A percentile compares a stretch with the other conserved stretches of the same genome.
Conservation (phyloP, 2,329 filamentous ascomycete species). For the Trichoderma atroviride region DNA sequence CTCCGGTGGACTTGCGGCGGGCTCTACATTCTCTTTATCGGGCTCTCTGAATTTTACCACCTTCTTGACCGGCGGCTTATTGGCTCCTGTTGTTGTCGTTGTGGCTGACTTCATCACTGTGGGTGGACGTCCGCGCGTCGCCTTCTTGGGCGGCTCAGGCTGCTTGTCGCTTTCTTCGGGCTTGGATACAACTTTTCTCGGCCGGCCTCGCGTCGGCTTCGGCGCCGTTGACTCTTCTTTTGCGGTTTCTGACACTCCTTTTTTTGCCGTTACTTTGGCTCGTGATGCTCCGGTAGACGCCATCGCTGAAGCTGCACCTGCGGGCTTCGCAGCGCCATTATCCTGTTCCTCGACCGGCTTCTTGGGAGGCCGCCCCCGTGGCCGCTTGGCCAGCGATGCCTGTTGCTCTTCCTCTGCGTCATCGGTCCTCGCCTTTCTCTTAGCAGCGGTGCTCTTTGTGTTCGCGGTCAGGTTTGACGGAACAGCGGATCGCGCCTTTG, state of each 20-base stretch:
- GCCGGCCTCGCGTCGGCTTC: constrained; percentile 48
- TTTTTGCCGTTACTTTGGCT: constrained; percentile 34
- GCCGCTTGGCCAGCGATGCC: constrained; percentile 41
- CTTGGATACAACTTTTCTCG: constrained; percentile 44
- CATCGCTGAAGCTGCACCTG: constrained; percentile 29
- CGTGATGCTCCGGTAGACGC: constrained; percentile 34
- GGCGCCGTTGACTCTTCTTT: constrained; percentile 35
- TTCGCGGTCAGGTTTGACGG: constrained; percentile 37
- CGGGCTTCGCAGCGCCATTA: constrained; percentile 26
- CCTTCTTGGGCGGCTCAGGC: constrained; percentile 40
- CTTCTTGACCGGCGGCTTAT: constrained; percentile 58
- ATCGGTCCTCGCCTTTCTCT: constrained; percentile 58
- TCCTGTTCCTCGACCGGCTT: constrained; percentile 33
- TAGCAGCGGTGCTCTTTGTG: constrained; percentile 42
- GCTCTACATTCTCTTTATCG: constrained; percentile 65
- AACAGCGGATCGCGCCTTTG: constrained; percentile 44
- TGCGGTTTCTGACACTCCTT: constrained; percentile 33
- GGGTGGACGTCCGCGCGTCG: constrained; percentile 35
- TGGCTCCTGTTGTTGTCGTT: constrained; percentile 38
- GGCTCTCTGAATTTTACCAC: constrained; percentile 65
- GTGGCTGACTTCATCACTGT: constrained; percentile 39
- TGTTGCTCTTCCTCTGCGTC: constrained; percentile 51
- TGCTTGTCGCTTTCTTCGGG: constrained; percentile 28
- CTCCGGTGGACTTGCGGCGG: constrained; percentile 44
- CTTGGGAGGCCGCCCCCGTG: constrained; percentile 51